Conservation (phyloP, 1,139 yeast species). For the Zygosaccharomyces pseudobailii region DNA sequence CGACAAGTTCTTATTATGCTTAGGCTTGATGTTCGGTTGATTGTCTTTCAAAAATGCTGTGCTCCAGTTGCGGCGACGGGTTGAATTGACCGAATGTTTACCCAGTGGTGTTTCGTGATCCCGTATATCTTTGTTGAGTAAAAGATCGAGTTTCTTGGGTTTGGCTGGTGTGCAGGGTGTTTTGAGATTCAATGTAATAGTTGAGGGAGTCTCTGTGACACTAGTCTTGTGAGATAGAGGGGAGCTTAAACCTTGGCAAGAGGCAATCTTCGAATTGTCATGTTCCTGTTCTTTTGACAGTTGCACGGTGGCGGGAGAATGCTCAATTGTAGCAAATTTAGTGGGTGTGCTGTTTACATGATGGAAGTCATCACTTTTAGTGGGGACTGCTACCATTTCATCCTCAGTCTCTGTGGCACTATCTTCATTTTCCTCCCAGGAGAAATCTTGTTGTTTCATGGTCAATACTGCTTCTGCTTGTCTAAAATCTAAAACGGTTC, state of each 20-base stretch:
- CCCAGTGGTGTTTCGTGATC: conserved; percentile 5
- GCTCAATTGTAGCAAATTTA: conserved; percentile 9
- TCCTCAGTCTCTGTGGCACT: conserved; percentile 37
- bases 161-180: conserved; percentile 17
- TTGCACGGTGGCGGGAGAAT: conserved; percentile 21
- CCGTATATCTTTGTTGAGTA: not conserved
- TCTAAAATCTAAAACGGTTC: conserved; percentile 54
- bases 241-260: not conserved
- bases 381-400: conserved; percentile 26
- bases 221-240: not conserved
- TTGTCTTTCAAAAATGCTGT: not conserved
- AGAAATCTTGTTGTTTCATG: conserved; percentile 4
- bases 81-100: not conserved
- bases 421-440: conserved; percentile 20
- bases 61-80: conserved; percentile 10
- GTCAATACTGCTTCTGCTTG: conserved; percentile 23
- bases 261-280: not conserved
- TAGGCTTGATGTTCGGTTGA: conserved; percentile 2
- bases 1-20: conserved; percentile 4
- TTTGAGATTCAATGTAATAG: conserved; percentile 2
- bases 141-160: not conserved
- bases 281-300: not conserved
- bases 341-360: conserved; percentile 10
- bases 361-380: conserved; percentile 21
- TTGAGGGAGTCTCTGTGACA: not conserved